phyloP scores from a whole-genome alignment of 2,329 filamentous ascomycete genomes.

The Hymenotorrendiella dingleyae region DNA sequence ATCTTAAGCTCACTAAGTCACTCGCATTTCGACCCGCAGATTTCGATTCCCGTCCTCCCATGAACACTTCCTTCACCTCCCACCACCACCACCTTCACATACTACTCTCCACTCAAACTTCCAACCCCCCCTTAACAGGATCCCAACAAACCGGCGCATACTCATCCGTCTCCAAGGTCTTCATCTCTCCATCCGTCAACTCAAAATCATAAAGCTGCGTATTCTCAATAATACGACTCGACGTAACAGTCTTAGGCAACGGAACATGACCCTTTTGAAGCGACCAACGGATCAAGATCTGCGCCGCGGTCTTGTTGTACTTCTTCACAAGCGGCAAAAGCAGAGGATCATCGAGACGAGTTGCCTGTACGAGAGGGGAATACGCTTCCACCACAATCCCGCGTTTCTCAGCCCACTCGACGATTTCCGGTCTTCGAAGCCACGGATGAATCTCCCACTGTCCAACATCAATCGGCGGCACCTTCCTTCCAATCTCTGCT shows the following conservation, averaged over 20 bases:
- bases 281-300: conserved; percentile 75
- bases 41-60: too few species aligned
- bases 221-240: conserved; percentile 62
- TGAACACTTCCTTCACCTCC: too few species aligned
- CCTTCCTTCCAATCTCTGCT: conserved; percentile 55
- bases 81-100: neutral
- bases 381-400: conserved; percentile 56
- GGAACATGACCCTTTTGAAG: conserved; percentile 73
- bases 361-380: conserved; percentile 56
- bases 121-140: conserved; percentile 43
- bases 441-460: conserved; percentile 91
- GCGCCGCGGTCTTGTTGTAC: conserved; percentile 66
- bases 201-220: conserved; percentile 50
- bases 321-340: conserved; percentile 62
- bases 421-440: conserved; percentile 74
- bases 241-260: conserved; percentile 67
- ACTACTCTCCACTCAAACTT: conserved; percentile 27
- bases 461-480: conserved; percentile 72
- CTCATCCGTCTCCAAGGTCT: conserved; percentile 42
- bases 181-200: conserved; percentile 46
- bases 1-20: too few species aligned
- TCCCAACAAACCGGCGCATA: conserved; percentile 54
- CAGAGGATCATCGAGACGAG: conserved; percentile 63
- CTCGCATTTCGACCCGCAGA: too few species aligned
- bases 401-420: conserved; percentile 64